A percentile compares a stretch with the other conserved stretches of the same genome.
phyloP scores from a whole-genome alignment of 331 rosid genomes.

The Quercus lobata region DNA sequence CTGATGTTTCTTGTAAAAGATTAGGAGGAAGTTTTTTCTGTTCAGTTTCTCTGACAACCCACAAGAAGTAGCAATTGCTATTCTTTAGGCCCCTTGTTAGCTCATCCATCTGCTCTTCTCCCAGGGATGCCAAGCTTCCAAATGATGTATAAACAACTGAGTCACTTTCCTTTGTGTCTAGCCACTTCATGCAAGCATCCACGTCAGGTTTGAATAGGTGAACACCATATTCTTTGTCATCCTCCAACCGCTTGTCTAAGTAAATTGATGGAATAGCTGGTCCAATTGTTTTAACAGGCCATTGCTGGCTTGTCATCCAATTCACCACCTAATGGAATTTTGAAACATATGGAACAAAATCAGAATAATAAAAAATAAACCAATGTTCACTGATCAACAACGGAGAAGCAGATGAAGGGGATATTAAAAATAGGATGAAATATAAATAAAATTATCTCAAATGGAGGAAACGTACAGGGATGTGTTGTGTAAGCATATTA shows the following conservation, averaged over 20 bases:
- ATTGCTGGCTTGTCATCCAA: too few species aligned
- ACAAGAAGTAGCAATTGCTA: not conserved
- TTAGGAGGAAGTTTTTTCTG: too few species aligned
- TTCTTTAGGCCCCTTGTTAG: constrained; percentile 1
- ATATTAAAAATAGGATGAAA: too few species aligned
- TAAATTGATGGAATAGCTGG: constrained; percentile 29
- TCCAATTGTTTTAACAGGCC: constrained; percentile 19
- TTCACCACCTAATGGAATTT: not conserved
- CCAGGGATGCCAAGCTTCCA: not conserved
- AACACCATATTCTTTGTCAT: constrained; percentile 21
- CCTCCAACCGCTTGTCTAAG: constrained; percentile 3
- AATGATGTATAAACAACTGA: constrained; percentile 22
- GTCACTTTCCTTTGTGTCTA: not conserved
- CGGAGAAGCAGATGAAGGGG: too few species aligned
- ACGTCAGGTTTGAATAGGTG: not conserved
- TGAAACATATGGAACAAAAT: too few species aligned
- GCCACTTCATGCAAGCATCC: constrained; percentile 9
- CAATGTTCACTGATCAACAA: too few species aligned
- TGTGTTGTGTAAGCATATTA: too few species aligned
- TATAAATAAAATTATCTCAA: too few species aligned
- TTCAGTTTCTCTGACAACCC: too few species aligned
- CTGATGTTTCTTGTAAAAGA: not conserved
- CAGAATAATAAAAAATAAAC: not conserved
- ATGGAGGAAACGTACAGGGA: too few species aligned
- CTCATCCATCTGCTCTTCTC: constrained; percentile 18